Evolutionary conservation across 2,329 filamentous ascomycete species (phyloP).

Genomic region (Bipolaris cookei): DNA sequence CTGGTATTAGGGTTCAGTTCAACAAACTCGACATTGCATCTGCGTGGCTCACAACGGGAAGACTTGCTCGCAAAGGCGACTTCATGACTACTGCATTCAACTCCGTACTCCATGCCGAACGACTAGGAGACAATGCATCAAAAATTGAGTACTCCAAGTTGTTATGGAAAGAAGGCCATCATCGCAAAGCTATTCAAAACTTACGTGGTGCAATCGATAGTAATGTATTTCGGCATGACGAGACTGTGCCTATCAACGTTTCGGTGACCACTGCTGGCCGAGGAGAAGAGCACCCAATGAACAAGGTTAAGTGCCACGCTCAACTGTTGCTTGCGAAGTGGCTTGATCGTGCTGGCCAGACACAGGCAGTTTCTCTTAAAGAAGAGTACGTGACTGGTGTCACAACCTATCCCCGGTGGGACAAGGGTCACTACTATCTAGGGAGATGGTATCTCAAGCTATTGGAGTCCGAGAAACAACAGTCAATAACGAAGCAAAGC

Average conservation of each 20-base stretch:
- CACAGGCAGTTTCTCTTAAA: constrained; percentile 79
- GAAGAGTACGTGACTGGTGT: constrained; percentile 76
- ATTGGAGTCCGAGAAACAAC: constrained; percentile 82
- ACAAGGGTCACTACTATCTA: constrained; percentile 96
- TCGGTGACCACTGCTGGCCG: constrained; percentile 49
- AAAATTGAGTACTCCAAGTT: constrained; percentile 94
- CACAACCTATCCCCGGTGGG: constrained; percentile 75
- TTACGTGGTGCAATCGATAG: constrained; percentile 84
- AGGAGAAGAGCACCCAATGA: constrained; percentile 51
- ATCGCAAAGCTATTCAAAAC: constrained; percentile 91
- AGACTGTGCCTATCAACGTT: constrained; percentile 45
- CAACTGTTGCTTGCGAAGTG: constrained; percentile 93
- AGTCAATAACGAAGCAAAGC: constrained; percentile 74
- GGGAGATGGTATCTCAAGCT: constrained; percentile 98
- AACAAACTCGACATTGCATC: constrained; percentile 76
- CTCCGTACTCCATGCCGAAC: constrained; percentile 85
- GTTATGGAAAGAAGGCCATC: constrained; percentile 90
- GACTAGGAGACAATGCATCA: constrained; percentile 82
- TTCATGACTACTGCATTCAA: constrained; percentile 89
- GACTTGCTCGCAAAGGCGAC: constrained; percentile 83
- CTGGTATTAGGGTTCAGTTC: constrained; percentile 59
- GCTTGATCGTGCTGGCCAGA: constrained; percentile 94
- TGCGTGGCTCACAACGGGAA: constrained; percentile 83
- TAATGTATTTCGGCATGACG: constrained; percentile 70
- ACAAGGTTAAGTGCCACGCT: constrained; percentile 74